A percentile compares a stretch with the other conserved stretches of the same genome.
Conservation (phyloP, 371 early-diverging fungal genomes). For the Mortierella sp. region DNA sequence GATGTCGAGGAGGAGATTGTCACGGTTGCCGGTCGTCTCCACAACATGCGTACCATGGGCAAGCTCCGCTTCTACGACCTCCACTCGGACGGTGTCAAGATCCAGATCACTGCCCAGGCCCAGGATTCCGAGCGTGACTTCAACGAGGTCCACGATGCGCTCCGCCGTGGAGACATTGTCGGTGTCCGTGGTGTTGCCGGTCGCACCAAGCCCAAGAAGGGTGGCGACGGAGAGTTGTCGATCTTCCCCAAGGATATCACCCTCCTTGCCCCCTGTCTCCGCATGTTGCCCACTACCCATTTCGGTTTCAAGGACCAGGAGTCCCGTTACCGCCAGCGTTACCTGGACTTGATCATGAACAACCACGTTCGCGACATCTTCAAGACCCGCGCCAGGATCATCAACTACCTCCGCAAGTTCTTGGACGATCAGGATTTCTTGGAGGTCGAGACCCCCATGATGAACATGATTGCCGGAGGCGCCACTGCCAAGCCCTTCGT, state of each 20-base stretch:
- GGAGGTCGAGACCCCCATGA: conserved; percentile 99
- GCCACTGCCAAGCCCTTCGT: conserved; percentile 99
- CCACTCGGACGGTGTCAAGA: conserved; percentile 93
- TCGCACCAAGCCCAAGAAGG: conserved; percentile 81
- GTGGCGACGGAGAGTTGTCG: conserved; percentile 93
- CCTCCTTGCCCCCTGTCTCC: conserved; percentile 96
- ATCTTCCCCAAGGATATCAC: conserved; percentile 92
- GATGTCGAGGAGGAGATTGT: conserved; percentile 80
- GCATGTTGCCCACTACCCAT: conserved; percentile 97
- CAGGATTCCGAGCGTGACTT: conserved; percentile 89
- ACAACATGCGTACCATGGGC: conserved; percentile 91
- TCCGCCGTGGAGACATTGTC: conserved; percentile 99
- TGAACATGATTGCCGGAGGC: conserved; percentile 99
- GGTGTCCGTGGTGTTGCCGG: conserved; percentile 97
- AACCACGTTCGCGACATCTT: conserved; percentile 95
- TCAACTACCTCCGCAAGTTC: conserved; percentile 96
- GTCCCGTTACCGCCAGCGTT: conserved; percentile 98
- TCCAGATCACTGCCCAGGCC: conserved; percentile 95
- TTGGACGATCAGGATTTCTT: conserved; percentile 96
- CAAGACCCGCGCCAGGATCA: conserved; percentile 91
- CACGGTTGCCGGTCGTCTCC: conserved; percentile 90
- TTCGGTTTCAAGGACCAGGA: conserved; percentile 98
- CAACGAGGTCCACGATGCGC: conserved; percentile 80
- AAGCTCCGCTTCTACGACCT: conserved; percentile 98
- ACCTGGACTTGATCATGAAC: conserved; percentile 99